Percentiles rank a stretch among this genome's conserved stretches.
Evolutionary conservation across 75 land plant genomes (phyloP).

Genomic region (Ceratopteris richardii): DNA sequence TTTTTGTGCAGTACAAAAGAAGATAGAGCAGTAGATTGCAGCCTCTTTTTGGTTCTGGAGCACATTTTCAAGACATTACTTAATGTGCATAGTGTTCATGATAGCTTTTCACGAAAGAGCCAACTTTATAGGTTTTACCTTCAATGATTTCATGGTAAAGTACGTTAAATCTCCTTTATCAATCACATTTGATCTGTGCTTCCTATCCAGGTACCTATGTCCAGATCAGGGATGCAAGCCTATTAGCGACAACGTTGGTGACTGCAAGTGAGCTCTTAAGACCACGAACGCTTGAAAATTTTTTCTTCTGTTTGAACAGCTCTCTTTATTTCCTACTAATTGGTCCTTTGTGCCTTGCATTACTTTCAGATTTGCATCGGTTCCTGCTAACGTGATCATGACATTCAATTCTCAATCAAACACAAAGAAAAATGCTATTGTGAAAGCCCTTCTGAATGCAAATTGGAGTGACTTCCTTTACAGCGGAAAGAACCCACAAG

Average conservation of each 20-base stretch:
- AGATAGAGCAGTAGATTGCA: too few species aligned
- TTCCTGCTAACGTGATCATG: conserved; percentile 40
- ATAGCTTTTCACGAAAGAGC: too few species aligned
- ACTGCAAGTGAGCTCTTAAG: conserved; percentile 3
- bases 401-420: conserved; percentile 20
- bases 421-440: conserved; percentile 17
- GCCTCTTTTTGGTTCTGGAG: too few species aligned
- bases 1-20: too few species aligned
- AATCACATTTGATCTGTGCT: too few species aligned
- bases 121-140: too few species aligned
- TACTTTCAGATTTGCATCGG: conserved; percentile 22
- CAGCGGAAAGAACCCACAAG: conserved; percentile 13
- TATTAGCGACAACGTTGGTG: conserved; percentile 7
- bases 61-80: too few species aligned
- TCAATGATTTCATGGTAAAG: too few species aligned
- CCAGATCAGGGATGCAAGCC: conserved; percentile 10
- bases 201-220: conserved; percentile 12
- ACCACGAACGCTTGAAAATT: too few species aligned
- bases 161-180: too few species aligned
- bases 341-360: not conserved
- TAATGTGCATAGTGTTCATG: too few species aligned
- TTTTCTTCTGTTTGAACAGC: too few species aligned
- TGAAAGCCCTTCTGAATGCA: conserved; percentile 25
- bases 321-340: not conserved
- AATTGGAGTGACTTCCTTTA: conserved; percentile 20